Conservation (phyloP, 305 asterid genomes). For the Andrographis paniculata region DNA sequence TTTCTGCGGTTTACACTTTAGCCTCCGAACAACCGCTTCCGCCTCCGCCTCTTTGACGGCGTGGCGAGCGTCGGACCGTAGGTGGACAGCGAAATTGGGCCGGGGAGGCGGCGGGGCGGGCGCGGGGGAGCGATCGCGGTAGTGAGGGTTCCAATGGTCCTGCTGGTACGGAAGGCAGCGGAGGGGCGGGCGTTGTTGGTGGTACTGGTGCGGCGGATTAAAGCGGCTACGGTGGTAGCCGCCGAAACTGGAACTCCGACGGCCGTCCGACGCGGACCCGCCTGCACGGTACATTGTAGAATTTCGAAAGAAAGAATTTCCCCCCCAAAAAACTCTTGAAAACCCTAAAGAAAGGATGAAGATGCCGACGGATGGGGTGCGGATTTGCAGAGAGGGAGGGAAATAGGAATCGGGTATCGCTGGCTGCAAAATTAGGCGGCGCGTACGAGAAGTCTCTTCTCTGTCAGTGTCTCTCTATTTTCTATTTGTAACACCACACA, state of each 20-base stretch:
- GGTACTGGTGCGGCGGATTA: conserved; percentile 4
- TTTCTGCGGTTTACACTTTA: conserved; percentile 33
- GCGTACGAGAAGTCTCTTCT: too few species aligned
- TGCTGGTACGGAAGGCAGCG: conserved; percentile 24
- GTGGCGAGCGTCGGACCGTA: conserved; percentile 21
- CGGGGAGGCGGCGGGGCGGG: conserved; percentile 10
- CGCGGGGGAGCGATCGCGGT: conserved; percentile 48
- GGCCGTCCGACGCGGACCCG: conserved; percentile 13
- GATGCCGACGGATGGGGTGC: too few species aligned
- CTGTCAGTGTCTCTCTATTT: too few species aligned
- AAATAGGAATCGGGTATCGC: too few species aligned
- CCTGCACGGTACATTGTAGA: too few species aligned
- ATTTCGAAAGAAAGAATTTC: too few species aligned
- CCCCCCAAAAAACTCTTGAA: too few species aligned
- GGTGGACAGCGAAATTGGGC: conserved; percentile 45
- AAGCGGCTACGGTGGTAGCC: conserved; percentile 18
- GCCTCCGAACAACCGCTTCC: conserved; percentile 21
- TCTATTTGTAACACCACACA: too few species aligned
- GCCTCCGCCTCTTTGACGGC: conserved; percentile 13
- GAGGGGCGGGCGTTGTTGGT: conserved; percentile 11
- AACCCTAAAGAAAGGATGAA: too few species aligned
- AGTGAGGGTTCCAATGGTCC: conserved; percentile 20
- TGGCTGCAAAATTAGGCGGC: too few species aligned
- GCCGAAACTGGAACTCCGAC: too few species aligned
- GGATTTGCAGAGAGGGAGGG: too few species aligned